A percentile compares a stretch with the other conserved stretches of the same genome.
phyloP scores from a whole-genome alignment of 1,284 basidiomycete genomes.

The Caloboletus firmus region DNA sequence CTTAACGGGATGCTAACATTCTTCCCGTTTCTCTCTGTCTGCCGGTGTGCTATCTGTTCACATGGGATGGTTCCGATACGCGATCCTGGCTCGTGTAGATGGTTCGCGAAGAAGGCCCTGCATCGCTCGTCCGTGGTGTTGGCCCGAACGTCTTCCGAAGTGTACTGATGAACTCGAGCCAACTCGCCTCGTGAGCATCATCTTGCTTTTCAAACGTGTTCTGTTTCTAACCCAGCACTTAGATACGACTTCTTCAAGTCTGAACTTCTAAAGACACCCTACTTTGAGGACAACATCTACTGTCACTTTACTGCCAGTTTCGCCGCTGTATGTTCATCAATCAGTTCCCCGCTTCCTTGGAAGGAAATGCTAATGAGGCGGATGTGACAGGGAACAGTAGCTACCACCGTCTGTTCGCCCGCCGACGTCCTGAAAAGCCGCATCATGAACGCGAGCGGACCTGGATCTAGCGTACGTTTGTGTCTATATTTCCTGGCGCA shows the following conservation, averaged over 20 bases:
- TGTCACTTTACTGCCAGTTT: conserved; percentile 86
- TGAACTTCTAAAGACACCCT: conserved; percentile 64
- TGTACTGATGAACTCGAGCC: conserved; percentile 88
- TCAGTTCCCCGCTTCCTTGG: not conserved
- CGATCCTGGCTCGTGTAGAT: conserved; percentile 50
- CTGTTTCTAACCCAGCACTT: not conserved
- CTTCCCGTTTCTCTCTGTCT: not conserved
- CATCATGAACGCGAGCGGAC: conserved; percentile 88
- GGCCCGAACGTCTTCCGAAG: conserved; percentile 86
- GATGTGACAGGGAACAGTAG: conserved; percentile 72
- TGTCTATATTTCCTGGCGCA: too few species aligned
- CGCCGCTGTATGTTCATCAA: conserved; percentile 59
- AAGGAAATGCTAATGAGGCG: not conserved
- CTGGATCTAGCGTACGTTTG: conserved; percentile 63
- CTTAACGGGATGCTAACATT: conserved; percentile 5
- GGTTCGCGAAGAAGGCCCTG: conserved; percentile 79
- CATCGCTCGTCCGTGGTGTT: conserved; percentile 76
- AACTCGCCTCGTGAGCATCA: conserved; percentile 62
- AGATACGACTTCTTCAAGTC: conserved; percentile 92
- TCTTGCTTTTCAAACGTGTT: not conserved
- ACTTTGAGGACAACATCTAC: conserved; percentile 78
- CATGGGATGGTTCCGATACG: not conserved
- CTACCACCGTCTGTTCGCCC: conserved; percentile 91
- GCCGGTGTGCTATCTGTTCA: not conserved
- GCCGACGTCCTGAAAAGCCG: conserved; percentile 90